Conservation (phyloP, 2,329 filamentous ascomycete species). For the Pseudocercospora musae region DNA sequence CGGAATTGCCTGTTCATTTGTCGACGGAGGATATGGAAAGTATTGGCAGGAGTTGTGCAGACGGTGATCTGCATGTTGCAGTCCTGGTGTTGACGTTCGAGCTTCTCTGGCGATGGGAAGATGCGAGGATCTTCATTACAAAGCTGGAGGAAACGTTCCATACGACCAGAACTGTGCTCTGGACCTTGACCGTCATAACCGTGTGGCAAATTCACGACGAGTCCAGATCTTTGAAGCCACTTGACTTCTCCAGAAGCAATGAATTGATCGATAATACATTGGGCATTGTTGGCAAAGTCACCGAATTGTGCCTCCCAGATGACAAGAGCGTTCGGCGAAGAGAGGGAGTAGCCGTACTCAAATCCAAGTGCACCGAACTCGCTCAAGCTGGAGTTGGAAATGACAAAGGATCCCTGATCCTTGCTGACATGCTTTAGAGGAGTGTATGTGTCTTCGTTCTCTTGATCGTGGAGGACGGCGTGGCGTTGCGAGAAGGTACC, state of each 20-base stretch:
- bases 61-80: conserved; percentile 99
- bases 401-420: conserved; percentile 92
- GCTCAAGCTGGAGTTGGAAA: conserved; percentile 88
- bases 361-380: conserved; percentile 80
- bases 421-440: conserved; percentile 84
- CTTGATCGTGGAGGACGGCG: conserved; percentile 95
- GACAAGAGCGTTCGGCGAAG: conserved; percentile 92
- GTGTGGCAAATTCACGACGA: conserved; percentile 94
- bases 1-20: conserved; percentile 99
- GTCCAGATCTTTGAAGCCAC: conserved; percentile 96
- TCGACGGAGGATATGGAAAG: conserved; percentile 93
- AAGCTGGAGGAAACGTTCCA: conserved; percentile 95
- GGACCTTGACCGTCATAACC: conserved; percentile 98
- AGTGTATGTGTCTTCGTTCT: conserved; percentile 87
- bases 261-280: conserved; percentile 99
- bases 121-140: conserved; percentile 95
- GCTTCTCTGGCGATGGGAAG: conserved; percentile 83
- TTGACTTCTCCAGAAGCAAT: conserved; percentile 96
- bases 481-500: conserved; percentile 99
- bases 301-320: conserved; percentile 99
- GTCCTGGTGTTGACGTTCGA: conserved; percentile 96
- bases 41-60: conserved; percentile 92
- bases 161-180: conserved; percentile 94
- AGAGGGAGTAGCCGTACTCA: conserved; percentile 97
- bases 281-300: conserved; percentile 99